A percentile compares a stretch with the other conserved stretches of the same genome.
Conservation (phyloP, 1,139 yeast genomes). For the Kodamaea anthophila region DNA sequence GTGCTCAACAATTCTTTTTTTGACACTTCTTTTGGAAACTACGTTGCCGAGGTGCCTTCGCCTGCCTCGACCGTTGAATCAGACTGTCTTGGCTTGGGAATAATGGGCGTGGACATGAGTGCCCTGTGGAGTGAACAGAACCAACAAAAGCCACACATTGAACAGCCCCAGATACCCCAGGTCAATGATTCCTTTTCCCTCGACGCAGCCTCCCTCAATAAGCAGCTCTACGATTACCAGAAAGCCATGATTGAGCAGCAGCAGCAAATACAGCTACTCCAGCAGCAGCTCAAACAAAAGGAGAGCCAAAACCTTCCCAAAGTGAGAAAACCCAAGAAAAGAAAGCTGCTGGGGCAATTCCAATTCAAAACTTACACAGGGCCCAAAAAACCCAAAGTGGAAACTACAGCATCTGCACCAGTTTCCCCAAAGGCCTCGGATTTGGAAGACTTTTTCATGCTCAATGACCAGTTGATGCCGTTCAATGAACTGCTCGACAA, state of each 20-base stretch:
- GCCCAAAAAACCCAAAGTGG: constrained; percentile 24
- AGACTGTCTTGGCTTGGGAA: constrained; percentile 20
- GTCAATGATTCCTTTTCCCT: constrained; percentile 2
- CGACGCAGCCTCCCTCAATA: constrained; percentile 8
- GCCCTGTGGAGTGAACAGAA: too few relatives aligned
- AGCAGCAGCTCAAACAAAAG: constrained; percentile 17
- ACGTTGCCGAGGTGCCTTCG: constrained; percentile 9
- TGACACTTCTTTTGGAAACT: constrained; percentile 11
- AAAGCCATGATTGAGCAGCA: constrained; percentile 22
- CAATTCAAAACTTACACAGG: constrained; percentile 37
- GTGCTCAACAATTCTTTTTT: constrained; percentile 8
- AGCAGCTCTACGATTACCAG: constrained; percentile 19
- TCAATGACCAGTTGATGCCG: constrained; percentile 24
- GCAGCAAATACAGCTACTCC: constrained; percentile 21
- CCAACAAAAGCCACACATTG: constrained; percentile 1
- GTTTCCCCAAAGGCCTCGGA: constrained; percentile 12
- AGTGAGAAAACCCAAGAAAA: constrained; percentile 14
- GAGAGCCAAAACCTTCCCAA: constrained; percentile 5
- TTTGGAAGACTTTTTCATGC: constrained; percentile 29
- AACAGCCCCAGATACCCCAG: constrained; percentile 1
- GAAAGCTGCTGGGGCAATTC: constrained; percentile 24
- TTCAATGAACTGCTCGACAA: constrained; percentile 15
- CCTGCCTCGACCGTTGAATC: constrained; percentile 7
- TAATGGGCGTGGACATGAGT: constrained; percentile 16
- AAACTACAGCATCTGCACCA: constrained; percentile 8